Base-by-base conservation (phyloP, 805 yeast species). In the Yarrowia osloensis region DNA sequence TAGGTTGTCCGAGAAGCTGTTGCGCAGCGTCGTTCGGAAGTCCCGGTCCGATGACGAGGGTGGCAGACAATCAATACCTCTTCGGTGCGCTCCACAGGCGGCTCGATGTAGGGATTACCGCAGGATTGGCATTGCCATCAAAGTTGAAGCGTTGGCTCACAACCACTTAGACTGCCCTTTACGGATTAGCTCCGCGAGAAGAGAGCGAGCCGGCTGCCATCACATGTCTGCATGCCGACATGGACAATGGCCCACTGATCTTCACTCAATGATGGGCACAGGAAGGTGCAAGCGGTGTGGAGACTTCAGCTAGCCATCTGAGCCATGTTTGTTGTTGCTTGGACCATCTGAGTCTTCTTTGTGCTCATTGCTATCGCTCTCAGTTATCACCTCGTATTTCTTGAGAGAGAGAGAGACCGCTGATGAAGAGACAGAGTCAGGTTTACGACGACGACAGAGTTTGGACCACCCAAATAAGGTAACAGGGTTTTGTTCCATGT, bases 151-250 rank as follows among this genome's bases (percentile, higher is more conserved):
- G 52, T 26, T 26, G 33, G 21, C 52, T 29, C 39, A 9, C 12
- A 54, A 54, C 21, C 61, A 35, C 61, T 54, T 54, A 37, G 44
- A 54, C 44, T 54, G 12, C 61, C 31, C 17, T 35, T 35, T 50
- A 2, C 4, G 57, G 57, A 50, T 33, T 50, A 50, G 40, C 57
- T 50, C 24, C 2, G 35, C 12, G 55, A 21, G 37, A 19, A 6
- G 11, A 37, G 28, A 13, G 21, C n/a, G 39, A 21, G 24, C 59
- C 42, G 31, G 59, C 59, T 52, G 59, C 59, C 59, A 52, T 52
- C 59, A 52, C 59, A 52, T 52, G 59, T 52, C 40, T 15, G 42
- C 12, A 52, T 52, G 59, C 59, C 54, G 54, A 28, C 35, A 3
- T 3, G 3, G 28, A 31, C 39, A 31, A 31, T 50, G 21, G 19